phyloP scores from a whole-genome alignment of 371 early-diverging fungal genomes.

The Chytridiales sp. region DNA sequence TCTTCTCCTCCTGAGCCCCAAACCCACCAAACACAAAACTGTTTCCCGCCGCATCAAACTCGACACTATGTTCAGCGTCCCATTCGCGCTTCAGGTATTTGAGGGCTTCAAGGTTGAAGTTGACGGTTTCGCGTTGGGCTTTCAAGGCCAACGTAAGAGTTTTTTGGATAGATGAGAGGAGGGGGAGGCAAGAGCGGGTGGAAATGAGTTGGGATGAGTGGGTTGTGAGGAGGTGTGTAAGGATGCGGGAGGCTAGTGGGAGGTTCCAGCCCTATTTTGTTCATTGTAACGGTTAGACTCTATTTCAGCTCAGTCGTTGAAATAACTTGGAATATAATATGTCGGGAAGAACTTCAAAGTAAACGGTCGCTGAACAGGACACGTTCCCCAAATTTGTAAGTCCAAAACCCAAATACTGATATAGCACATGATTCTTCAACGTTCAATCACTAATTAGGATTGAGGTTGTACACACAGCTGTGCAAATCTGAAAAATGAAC shows the following conservation, averaged over 20 bases:
- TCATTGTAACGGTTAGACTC: too few relatives aligned
- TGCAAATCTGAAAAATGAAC: constrained; percentile 14
- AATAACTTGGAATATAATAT: too few relatives aligned
- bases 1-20: constrained; percentile 12
- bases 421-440: constrained; percentile 3
- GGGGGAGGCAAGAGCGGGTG: constrained; percentile 43
- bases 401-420: background rate
- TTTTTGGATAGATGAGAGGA: constrained; percentile 71
- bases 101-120: constrained; percentile 44
- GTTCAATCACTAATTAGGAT: too few relatives aligned
- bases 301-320: too few relatives aligned
- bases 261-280: constrained; percentile 69
- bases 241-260: constrained; percentile 71
- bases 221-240: constrained; percentile 74
- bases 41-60: background rate
- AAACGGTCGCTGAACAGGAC: too few relatives aligned
- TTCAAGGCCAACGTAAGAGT: constrained; percentile 63
- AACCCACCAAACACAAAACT: too few relatives aligned
- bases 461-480: constrained; percentile 3
- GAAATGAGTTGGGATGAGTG: constrained; percentile 60
- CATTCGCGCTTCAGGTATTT: constrained; percentile 29
- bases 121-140: constrained; percentile 59
- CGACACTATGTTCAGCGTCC: constrained; percentile 19
- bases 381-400: background rate
- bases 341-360: too few relatives aligned